Conservation (phyloP, 2,329 filamentous ascomycete species). For the Trichoderma afroharzianum region DNA sequence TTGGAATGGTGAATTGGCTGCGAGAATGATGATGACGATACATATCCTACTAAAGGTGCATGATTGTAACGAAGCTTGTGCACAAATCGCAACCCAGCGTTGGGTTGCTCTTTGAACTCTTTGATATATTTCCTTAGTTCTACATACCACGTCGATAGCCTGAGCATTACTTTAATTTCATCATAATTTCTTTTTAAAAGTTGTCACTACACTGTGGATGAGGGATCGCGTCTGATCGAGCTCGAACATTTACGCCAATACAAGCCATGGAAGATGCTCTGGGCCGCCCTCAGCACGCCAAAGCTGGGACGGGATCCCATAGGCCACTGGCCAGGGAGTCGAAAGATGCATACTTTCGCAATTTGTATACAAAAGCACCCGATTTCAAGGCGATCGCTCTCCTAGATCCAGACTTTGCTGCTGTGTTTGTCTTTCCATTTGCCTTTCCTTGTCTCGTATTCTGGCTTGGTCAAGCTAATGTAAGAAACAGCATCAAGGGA, state of each 20-base stretch:
- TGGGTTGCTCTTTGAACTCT: background rate
- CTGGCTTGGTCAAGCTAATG: background rate
- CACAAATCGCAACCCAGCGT: constrained; percentile 5
- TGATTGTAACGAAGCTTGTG: constrained; percentile 30
- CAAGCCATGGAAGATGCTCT: background rate
- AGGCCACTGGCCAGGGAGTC: background rate
- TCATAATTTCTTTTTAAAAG: background rate
- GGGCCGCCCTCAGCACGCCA: background rate
- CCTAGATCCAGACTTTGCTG: constrained; percentile 40
- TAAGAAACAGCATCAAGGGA: constrained; percentile 25
- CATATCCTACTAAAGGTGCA: constrained; percentile 29
- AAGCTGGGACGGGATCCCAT: background rate
- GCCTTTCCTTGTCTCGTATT: constrained; percentile 7
- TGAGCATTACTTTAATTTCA: background rate
- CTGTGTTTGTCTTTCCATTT: constrained; percentile 35
- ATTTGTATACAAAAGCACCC: constrained; percentile 39
- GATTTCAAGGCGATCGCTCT: constrained; percentile 43
- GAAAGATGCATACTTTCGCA: constrained; percentile 33
- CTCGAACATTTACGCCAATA: background rate
- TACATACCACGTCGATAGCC: background rate
- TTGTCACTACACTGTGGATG: background rate
- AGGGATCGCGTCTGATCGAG: background rate
- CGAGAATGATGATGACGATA: constrained; percentile 6
- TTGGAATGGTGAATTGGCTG: background rate
- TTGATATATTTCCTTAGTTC: background rate